Conservation (phyloP, 176 grass and related monocot species). For the Secale cereale region DNA sequence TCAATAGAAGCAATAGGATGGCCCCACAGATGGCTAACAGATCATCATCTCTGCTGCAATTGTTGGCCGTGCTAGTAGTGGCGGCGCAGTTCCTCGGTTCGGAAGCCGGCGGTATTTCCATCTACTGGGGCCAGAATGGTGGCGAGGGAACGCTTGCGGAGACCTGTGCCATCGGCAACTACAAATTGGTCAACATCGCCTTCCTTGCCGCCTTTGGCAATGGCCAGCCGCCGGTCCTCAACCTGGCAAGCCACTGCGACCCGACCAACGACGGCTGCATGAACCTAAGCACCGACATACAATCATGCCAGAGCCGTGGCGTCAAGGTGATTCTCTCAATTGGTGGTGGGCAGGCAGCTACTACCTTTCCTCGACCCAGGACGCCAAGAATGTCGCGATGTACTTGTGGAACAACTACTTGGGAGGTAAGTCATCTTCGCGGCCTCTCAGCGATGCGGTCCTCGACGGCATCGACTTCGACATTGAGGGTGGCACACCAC, state of each 20-base stretch:
- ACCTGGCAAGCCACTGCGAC: too few species aligned
- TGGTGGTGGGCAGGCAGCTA: not conserved
- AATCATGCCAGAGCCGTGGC: conserved; percentile 31
- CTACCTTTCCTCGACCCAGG: too few species aligned
- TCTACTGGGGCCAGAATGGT: conserved; percentile 49
- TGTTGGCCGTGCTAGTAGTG: conserved; percentile 8
- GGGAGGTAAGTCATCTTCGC: too few species aligned
- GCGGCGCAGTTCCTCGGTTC: not conserved
- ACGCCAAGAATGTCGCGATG: too few species aligned
- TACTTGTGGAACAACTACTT: too few species aligned
- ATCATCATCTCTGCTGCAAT: not conserved
- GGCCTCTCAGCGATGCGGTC: too few species aligned
- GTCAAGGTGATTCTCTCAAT: conserved; percentile 68
- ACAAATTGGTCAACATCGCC: conserved; percentile 27
- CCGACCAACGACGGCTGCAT: conserved; percentile 16
- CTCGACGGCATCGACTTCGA: too few species aligned
- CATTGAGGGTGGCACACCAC: too few species aligned
- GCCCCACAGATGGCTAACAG: not conserved
- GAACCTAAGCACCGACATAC: conserved; percentile 25
- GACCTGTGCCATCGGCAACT: too few species aligned
- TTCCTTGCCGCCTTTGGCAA: conserved; percentile 57
- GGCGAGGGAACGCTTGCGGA: conserved; percentile 6
- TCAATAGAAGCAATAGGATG: not conserved
- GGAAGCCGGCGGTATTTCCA: too few species aligned
- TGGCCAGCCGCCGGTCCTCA: conserved; percentile 20